Evolutionary conservation across 2,329 filamentous ascomycete genomes (phyloP).

Genomic region (Bipolaris gigantea): DNA sequence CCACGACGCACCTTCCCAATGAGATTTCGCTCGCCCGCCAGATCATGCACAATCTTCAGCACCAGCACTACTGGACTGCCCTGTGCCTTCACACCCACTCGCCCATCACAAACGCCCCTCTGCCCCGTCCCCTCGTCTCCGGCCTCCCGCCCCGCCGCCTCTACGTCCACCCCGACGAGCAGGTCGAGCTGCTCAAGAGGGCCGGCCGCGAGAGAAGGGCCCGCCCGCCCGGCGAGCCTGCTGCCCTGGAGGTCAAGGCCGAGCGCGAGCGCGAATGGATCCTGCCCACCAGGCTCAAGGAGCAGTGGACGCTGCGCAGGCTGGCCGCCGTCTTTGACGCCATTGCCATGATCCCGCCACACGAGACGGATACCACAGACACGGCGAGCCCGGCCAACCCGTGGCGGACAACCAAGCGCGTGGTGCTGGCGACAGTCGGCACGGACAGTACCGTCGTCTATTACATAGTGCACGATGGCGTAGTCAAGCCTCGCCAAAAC

Average conservation of each 20-base stretch:
- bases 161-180: slow-evolving; percentile 81
- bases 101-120: slow-evolving; percentile 42
- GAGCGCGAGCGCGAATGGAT: slow-evolving; percentile 68
- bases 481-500: slow-evolving; percentile 84
- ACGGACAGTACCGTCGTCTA: slow-evolving; percentile 83
- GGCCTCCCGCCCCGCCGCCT: slow-evolving; percentile 73
- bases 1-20: slow-evolving; percentile 32
- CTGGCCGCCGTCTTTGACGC: slow-evolving; percentile 72
- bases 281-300: slow-evolving; percentile 69
- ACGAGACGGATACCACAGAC: slow-evolving; percentile 21
- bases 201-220: slow-evolving; percentile 53
- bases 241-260: slow-evolving; percentile 49
- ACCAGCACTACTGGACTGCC: slow-evolving; percentile 75
- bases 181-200: slow-evolving; percentile 69
- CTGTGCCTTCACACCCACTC: slow-evolving; percentile 58
- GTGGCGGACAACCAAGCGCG: slow-evolving; percentile 61
- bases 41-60: slow-evolving; percentile 70
- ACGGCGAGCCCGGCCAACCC: slow-evolving; percentile 29
- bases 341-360: slow-evolving; percentile 48
- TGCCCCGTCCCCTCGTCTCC: slow-evolving; percentile 67
- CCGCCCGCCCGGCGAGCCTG: slow-evolving; percentile 38
- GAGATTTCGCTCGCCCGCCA: slow-evolving; percentile 58
- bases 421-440: slow-evolving; percentile 74
- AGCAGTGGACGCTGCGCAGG: slow-evolving; percentile 69
- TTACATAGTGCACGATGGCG: slow-evolving; percentile 83